phyloP scores from a whole-genome alignment of 306 rosid species.

The Canavalia gladiata region DNA sequence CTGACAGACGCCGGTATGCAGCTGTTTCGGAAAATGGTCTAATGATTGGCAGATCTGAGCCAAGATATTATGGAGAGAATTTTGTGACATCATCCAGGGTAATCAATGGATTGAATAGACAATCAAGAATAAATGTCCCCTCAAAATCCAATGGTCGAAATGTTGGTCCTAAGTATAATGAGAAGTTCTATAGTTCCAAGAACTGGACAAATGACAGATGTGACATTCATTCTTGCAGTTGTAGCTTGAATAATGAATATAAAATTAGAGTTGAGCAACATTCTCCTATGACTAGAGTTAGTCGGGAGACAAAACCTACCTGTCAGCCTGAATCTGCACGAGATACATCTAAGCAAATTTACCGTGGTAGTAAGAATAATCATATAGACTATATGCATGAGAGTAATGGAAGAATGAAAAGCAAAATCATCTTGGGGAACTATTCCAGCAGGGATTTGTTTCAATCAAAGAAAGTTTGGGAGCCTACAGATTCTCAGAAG shows the following conservation, averaged over 20 bases:
- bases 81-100: constrained; percentile 69
- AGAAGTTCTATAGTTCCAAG: constrained; percentile 70
- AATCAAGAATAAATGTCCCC: constrained; percentile 62
- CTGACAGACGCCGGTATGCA: constrained; percentile 69
- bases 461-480: constrained; percentile 92
- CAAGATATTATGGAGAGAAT: constrained; percentile 70
- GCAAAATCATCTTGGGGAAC: constrained; percentile 66
- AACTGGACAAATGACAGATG: constrained; percentile 69
- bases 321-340: constrained; percentile 67
- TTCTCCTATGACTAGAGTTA: constrained; percentile 61
- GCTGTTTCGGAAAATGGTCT: constrained; percentile 70
- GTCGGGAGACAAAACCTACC: constrained; percentile 66
- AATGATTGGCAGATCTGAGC: constrained; percentile 61
- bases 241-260: constrained; percentile 72
- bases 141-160: constrained; percentile 75
- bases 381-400: constrained; percentile 75
- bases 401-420: constrained; percentile 73
- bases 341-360: constrained; percentile 75
- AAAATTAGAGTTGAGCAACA: constrained; percentile 73
- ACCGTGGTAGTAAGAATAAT: constrained; percentile 65
- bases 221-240: constrained; percentile 81
- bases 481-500: constrained; percentile 82
- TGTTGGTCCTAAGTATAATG: constrained; percentile 71
- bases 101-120: constrained; percentile 61
- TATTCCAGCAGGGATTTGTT: constrained; percentile 67